These are phyloP conservation scores for Colletotrichum spaethianum DNA, from an alignment of 2,329 filamentous ascomycete genomes.

Conservation along the genomic window DNA sequence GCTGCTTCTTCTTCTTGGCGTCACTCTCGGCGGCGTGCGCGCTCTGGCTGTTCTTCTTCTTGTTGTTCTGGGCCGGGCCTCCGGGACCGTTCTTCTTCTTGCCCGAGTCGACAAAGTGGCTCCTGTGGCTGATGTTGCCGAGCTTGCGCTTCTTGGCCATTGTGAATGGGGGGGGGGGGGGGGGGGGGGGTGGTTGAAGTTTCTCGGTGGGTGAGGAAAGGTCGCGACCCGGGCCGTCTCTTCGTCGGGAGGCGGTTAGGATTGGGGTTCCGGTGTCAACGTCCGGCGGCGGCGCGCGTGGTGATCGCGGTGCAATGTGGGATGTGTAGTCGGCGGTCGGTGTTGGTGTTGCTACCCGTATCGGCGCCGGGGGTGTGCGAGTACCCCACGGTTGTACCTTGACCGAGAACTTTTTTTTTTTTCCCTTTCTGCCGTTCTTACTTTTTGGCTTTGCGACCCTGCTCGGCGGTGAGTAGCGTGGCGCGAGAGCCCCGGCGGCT, in stretches of 20 bases:
- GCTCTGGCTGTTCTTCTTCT: conserved; percentile 37
- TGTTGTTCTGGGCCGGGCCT: conserved; percentile 33
- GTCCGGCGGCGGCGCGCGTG: conserved; percentile 7
- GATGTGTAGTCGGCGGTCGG: conserved; percentile 23
- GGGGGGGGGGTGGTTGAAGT: not conserved
- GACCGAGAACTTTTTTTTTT: conserved; percentile 33
- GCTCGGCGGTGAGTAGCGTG: conserved; percentile 26
- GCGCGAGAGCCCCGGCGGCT: conserved; percentile 35
- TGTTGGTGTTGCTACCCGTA: conserved; percentile 33
- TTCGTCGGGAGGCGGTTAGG: not conserved
- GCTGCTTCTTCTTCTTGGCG: conserved; percentile 41
- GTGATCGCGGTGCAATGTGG: conserved; percentile 21
- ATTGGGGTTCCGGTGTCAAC: not conserved
- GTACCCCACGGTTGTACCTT: conserved; percentile 32
- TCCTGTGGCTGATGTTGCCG: conserved; percentile 43
- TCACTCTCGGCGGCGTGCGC: conserved; percentile 29
- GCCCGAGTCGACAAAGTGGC: conserved; percentile 36
- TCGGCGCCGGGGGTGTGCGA: conserved; percentile 21
- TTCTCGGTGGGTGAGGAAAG: not conserved
- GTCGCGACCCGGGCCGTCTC: conserved; percentile 16
- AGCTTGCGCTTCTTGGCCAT: conserved; percentile 63
- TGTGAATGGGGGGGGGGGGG: no score
- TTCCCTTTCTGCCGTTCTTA: conserved; percentile 3
- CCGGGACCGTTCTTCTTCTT: conserved; percentile 37
- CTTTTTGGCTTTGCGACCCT: conserved; percentile 16